Evolutionary conservation across 164 flowering plant genomes (phyloP), one percentile per base, ranked within the genome.

Genomic region (Vitis cinerea): DNA sequence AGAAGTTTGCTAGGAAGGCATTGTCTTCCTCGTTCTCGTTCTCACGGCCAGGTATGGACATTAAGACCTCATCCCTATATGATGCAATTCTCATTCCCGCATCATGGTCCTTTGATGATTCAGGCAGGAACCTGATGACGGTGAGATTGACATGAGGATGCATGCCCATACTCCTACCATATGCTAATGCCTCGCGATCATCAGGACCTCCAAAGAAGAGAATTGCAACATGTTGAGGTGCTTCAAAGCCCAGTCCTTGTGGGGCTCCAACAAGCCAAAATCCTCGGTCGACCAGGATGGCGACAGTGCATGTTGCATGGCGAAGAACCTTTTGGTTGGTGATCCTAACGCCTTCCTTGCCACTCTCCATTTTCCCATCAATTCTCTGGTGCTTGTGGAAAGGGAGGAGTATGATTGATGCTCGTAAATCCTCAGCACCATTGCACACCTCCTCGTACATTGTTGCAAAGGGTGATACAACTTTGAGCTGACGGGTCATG

Each of bases 321-420:
- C 88, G 81, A 6, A 87, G 81, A 17, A 91, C 77, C 71, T 85
- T 88, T 53, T 84, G 90, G 63, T 89, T 93, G 1, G 87, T 86
- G 0, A 73, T 78, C 68, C 92, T 68, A 15, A 82, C 72, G 7
- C 86, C 92, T 27, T 83, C 84, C 62, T 83, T 84, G 12, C 76
- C 84, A n/a, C n/a, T 75, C 73, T 89, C 91, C 85, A 87, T 74
- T 53, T 80, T 81, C 19, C 92, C 92, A 71, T 88, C 94, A 8
- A 89, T 85, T 30, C 91, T 65, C 52, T 86, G 93, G 76, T 88
- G 88, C 75, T 91, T 90, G 75, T 91, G 97, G 65, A 92, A 92
- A 6, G 93, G 88, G 8, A 91, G 78, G 16, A 92, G 60, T 1
- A 92, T 30, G 17, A 90, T 72, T 12, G 89, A 79, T 1, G 84